Conservation (phyloP, 495 filamentous ascomycete species). For the Cercophora sp. region DNA sequence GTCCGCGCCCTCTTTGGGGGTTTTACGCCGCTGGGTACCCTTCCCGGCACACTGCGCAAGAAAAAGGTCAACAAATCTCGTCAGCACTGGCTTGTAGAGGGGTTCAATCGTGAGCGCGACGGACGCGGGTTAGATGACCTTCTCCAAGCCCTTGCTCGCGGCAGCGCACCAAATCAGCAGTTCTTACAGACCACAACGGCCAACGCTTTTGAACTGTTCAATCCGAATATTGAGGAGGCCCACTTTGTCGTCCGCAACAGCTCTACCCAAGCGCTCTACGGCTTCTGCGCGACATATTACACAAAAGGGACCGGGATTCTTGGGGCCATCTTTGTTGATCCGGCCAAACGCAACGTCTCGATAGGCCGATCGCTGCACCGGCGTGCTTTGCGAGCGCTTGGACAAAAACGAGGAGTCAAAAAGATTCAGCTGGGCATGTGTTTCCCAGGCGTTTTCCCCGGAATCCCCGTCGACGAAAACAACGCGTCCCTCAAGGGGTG, state of each 20-base stretch:
- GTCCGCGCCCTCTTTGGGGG: conserved; percentile 80
- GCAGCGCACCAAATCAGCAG: conserved; percentile 54
- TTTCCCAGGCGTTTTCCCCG: conserved; percentile 73
- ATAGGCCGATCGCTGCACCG: conserved; percentile 83
- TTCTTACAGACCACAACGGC: conserved; percentile 63
- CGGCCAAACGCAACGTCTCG: conserved; percentile 73
- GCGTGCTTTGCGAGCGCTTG: conserved; percentile 66
- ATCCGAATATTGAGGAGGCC: conserved; percentile 64
- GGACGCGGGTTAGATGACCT: conserved; percentile 63
- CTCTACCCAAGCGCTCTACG: conserved; percentile 80
- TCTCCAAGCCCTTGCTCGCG: conserved; percentile 57
- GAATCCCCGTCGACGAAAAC: conserved; percentile 60
- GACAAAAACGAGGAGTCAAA: conserved; percentile 61
- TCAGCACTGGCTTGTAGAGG: conserved; percentile 87
- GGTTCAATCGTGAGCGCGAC: conserved; percentile 75
- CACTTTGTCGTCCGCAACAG: conserved; percentile 92
- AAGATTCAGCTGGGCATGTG: conserved; percentile 75
- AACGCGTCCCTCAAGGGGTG: conserved; percentile 50
- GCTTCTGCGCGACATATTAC: conserved; percentile 84
- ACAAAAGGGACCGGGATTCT: conserved; percentile 73
- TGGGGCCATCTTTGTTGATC: conserved; percentile 79
- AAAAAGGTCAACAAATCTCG: conserved; percentile 74
- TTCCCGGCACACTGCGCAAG: conserved; percentile 79
- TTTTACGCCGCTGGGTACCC: conserved; percentile 61
- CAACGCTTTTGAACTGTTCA: conserved; percentile 67